Conservation (phyloP, 495 filamentous ascomycete species). For the Filosporella fistucella region DNA sequence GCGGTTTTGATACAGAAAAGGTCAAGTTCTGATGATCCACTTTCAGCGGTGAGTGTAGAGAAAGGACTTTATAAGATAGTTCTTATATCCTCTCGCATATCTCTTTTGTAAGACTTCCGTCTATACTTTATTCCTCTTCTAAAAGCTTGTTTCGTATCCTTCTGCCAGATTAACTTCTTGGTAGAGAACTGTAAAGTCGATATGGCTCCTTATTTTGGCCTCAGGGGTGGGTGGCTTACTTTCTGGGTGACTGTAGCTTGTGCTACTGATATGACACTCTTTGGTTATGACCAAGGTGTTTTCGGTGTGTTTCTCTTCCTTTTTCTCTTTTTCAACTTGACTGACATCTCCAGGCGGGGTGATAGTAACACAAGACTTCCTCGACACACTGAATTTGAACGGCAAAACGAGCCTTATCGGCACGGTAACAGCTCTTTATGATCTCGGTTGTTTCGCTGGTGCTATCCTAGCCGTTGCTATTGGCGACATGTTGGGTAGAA, state of each 20-base stretch:
- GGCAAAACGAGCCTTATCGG: slow-evolving; percentile 44
- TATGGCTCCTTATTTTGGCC: slow-evolving; percentile 45
- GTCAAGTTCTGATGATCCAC: too few relatives aligned
- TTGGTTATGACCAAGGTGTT: slow-evolving; percentile 59
- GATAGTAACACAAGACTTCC: slow-evolving; percentile 51
- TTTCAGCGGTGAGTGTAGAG: too few relatives aligned
- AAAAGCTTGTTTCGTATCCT: too few relatives aligned
- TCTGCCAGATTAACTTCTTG: too few relatives aligned
- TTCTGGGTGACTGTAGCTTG: slow-evolving; percentile 58
- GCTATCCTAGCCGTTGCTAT: slow-evolving; percentile 54
- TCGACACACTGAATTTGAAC: slow-evolving; percentile 44
- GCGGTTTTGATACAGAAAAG: too few relatives aligned
- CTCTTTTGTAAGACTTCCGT: too few relatives aligned
- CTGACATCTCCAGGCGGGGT: slow-evolving; percentile 38
- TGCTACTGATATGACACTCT: slow-evolving; percentile 53
- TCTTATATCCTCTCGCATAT: too few relatives aligned
- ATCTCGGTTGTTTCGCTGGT: slow-evolving; percentile 61
- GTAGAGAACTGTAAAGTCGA: background rate
- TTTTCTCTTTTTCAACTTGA: slow-evolving; percentile 28
- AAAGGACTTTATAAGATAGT: too few relatives aligned
- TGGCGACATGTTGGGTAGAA: slow-evolving; percentile 54
- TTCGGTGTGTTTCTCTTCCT: slow-evolving; percentile 17
- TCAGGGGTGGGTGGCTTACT: slow-evolving; percentile 52
- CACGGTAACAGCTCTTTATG: slow-evolving; percentile 62
- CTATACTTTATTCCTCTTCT: too few relatives aligned